phyloP scores from a whole-genome alignment of 768 basidiomycete genomes.

The Leccinum sublutescens region DNA sequence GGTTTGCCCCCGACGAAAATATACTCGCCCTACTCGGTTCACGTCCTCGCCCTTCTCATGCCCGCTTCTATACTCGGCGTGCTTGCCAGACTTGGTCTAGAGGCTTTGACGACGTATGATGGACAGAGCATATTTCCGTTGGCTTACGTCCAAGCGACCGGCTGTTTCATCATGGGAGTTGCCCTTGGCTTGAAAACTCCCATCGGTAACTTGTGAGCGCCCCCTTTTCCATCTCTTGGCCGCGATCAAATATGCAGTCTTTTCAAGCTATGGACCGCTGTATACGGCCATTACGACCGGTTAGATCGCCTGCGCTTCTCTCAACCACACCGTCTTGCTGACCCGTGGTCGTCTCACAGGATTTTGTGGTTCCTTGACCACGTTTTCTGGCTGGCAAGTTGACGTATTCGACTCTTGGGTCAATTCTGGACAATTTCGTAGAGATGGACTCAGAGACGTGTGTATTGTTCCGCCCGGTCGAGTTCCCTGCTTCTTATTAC shows the following conservation, averaged over 20 bases:
- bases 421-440: constrained; percentile 54
- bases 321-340: background rate
- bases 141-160: constrained; percentile 81
- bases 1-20: constrained; percentile 35
- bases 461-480: constrained; percentile 26
- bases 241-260: constrained; percentile 7
- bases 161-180: constrained; percentile 92
- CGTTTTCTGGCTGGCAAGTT: constrained; percentile 94
- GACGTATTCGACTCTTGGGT: constrained; percentile 86
- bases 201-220: constrained; percentile 69
- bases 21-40: constrained; percentile 56
- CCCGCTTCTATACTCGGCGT: constrained; percentile 85
- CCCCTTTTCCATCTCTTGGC: constrained; percentile 5
- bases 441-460: constrained; percentile 72
- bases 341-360: constrained; percentile 41
- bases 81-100: constrained; percentile 76
- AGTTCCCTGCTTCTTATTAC: constrained; percentile 5
- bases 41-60: constrained; percentile 68
- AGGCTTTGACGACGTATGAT: constrained; percentile 70
- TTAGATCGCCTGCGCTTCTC: constrained; percentile 26
- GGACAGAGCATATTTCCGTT: constrained; percentile 78
- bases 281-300: constrained; percentile 90
- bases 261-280: constrained; percentile 75
- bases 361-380: constrained; percentile 95
- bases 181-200: constrained; percentile 67